These are phyloP conservation scores for Dipsacomyces acuminosporus DNA, from an alignment of 371 early-diverging fungal genomes.

Conservation along the genomic window DNA sequence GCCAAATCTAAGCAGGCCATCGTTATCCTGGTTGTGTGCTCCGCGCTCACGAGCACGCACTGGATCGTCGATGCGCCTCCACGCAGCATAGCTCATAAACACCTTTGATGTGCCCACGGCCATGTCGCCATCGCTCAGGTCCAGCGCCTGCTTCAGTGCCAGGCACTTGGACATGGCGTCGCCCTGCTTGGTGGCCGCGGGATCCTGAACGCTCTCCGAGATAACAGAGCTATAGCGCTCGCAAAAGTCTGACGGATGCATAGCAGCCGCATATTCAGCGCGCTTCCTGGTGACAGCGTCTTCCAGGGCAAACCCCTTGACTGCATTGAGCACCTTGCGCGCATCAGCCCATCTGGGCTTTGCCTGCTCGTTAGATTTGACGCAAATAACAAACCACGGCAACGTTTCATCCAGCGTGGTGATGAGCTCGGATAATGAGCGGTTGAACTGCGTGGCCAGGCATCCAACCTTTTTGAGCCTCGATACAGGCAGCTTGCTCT, in stretches of 20 bases:
- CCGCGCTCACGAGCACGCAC: conserved; percentile 47
- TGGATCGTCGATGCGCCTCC: conserved; percentile 64
- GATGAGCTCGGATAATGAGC: conserved; percentile 68
- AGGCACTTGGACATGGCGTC: conserved; percentile 49
- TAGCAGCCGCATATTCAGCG: conserved; percentile 55
- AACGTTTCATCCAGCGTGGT: conserved; percentile 74
- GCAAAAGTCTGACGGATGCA: conserved; percentile 61
- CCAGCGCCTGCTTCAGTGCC: conserved; percentile 57
- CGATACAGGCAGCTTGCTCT: conserved; percentile 27
- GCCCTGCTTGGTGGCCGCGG: conserved; percentile 9
- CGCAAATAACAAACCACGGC: conserved; percentile 79
- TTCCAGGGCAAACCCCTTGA: conserved; percentile 52
- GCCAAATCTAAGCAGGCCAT: conserved; percentile 8
- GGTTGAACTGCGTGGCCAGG: conserved; percentile 61
- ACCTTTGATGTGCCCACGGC: conserved; percentile 60
- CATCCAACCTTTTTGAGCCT: conserved; percentile 49
- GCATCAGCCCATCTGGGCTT: conserved; percentile 54
- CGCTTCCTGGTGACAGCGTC: conserved; percentile 50
- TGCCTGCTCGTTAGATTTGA: conserved; percentile 64
- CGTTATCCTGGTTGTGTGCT: conserved; percentile 16
- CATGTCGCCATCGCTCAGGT: conserved; percentile 50
- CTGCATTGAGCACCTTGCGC: conserved; percentile 54
- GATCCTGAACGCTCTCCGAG: conserved; percentile 49
- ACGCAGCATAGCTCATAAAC: conserved; percentile 65
- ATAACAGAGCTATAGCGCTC: conserved; percentile 62